phyloP scores from a whole-genome alignment of 1,284 basidiomycete genomes.

The Porogramme epimiltina region DNA sequence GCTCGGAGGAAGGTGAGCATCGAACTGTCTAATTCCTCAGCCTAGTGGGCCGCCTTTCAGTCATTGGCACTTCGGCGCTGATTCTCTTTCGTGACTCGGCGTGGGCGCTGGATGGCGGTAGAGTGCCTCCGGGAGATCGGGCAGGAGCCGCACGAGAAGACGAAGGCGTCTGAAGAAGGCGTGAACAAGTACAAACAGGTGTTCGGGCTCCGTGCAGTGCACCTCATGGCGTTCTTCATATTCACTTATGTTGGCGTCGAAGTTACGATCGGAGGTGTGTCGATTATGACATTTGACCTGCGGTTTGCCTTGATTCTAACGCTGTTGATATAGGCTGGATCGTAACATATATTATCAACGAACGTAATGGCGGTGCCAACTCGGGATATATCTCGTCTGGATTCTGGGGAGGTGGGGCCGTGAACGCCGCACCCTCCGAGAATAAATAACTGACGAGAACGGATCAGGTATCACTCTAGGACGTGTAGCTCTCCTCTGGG shows the following conservation, averaged over 20 bases:
- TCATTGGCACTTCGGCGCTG: no score
- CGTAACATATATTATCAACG: conserved; percentile 48
- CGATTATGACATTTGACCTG: not conserved
- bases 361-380: conserved; percentile 44
- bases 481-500: conserved; percentile 46
- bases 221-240: conserved; percentile 45
- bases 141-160: conserved; percentile 28
- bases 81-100: no score
- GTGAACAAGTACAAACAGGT: conserved; percentile 40
- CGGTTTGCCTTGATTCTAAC: not conserved
- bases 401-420: conserved; percentile 42
- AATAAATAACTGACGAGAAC: not conserved
- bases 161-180: conserved; percentile 22
- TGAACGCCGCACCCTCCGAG: not conserved
- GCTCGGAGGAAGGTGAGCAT: conserved; percentile 58
- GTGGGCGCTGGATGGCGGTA: no score
- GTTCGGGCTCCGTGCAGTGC: conserved; percentile 37
- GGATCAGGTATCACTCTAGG: conserved; percentile 39
- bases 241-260: conserved; percentile 49
- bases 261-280: conserved; percentile 44
- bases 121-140: conserved; percentile 36
- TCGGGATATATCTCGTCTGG: conserved; percentile 53
- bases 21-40: no score
- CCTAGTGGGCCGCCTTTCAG: no score
- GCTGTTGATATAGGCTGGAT: conserved; percentile 42